Base-by-base conservation (phyloP, 805 yeast genomes). In the Yamadazyma phyllophila region DNA sequence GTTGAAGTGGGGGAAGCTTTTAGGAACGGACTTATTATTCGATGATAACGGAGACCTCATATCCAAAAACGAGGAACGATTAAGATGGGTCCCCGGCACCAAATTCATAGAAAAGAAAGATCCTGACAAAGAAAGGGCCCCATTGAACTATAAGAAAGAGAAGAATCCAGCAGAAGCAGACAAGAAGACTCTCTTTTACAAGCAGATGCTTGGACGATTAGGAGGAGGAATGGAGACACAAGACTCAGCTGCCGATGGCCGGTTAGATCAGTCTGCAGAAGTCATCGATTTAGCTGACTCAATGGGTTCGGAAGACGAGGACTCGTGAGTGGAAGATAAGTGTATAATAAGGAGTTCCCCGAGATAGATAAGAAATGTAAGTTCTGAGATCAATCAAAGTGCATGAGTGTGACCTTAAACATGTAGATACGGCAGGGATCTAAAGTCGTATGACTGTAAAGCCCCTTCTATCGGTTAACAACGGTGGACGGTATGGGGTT, bases 1-100 rank as follows among this genome's bases (percentile, higher is more conserved):
- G 61, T 94, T 96, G 1, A 67, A 72, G 16, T 91, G 97, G 97
- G 73, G 76, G 36, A 77, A 77, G 44, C 63, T 88, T 2, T 83
- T 88, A 1, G 98, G 98, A 0, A 85, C 95, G 0, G 97, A 71
- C 40, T 54, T 69, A 45, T 55, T 71, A 2, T 67, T 71, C 48
- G 75, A 72, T 49, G 77, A 71, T 39, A 60, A 68, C 46, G 77
- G 76, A 0, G 71, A 71, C 30, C 52, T 67, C 34, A 57, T 70
- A 27, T 73, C 74, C 0, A 62, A 63, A 26, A 74, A 69, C 7
- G 56, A 60, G 12, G 76, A 72, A 46, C 76, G 71, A 50, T 61
- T 71, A 40, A 55, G 46, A 2, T 58, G 70, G 39, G 61, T 61
- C 31, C 58, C 62, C 5, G 50, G 53, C 12, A 60, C 60, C 12